A percentile compares a stretch with the other conserved stretches of the same genome.
Evolutionary conservation across 169 alveolate species (phyloP).

Genomic region (Cryptosporidium canis): DNA sequence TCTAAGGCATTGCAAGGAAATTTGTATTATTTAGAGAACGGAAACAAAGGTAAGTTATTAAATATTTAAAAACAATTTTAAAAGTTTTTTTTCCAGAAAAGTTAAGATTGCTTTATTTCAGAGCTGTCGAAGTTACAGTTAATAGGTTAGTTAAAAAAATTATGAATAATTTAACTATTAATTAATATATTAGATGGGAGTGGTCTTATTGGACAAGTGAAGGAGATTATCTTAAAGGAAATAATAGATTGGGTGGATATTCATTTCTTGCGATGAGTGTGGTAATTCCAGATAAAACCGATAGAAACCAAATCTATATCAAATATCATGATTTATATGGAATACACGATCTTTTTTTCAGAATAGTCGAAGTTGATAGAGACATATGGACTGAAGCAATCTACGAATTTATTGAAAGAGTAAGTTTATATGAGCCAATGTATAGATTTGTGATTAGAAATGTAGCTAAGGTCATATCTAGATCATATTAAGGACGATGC

Average conservation of each 20-base stretch:
- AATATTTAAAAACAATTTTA: neutral
- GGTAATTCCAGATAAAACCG: constrained; percentile 80
- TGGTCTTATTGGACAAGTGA: constrained; percentile 80
- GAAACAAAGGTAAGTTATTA: constrained; percentile 22
- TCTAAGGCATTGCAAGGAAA: constrained; percentile 70
- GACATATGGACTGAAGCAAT: constrained; percentile 86
- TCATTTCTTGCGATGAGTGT: constrained; percentile 81
- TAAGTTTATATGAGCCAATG: constrained; percentile 47
- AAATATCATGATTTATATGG: constrained; percentile 81
- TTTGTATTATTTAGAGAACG: constrained; percentile 54
- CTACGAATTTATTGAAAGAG: constrained; percentile 81
- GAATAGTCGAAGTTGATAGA: constrained; percentile 80
- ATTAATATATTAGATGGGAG: constrained; percentile 77
- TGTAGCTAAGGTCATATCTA: constrained; percentile 52
- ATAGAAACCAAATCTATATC: constrained; percentile 77
- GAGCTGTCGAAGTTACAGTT: constrained; percentile 43
- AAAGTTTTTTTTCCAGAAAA: constrained; percentile 14
- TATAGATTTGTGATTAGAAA: neutral
- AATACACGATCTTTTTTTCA: constrained; percentile 79
- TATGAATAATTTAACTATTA: neutral
- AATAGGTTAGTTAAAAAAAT: constrained; percentile 48
- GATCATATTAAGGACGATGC: constrained; percentile 52
- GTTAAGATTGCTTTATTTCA: constrained; percentile 33
- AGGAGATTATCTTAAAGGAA: constrained; percentile 78
- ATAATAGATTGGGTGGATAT: constrained; percentile 76